A percentile compares a stretch with the other conserved stretches of the same genome.
Conservation (phyloP, 75 land plant species). For the Pinus taeda region DNA sequence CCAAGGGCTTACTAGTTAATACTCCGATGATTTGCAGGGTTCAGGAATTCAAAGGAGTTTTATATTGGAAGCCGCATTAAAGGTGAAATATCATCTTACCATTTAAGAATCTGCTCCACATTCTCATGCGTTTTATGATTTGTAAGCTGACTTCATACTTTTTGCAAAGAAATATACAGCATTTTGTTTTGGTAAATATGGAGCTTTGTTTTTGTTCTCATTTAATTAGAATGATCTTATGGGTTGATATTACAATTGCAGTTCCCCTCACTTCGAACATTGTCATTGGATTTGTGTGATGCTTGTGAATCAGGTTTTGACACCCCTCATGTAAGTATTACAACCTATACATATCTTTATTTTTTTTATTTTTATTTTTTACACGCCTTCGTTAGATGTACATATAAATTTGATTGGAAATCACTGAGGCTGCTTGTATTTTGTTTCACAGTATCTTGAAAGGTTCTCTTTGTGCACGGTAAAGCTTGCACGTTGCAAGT, state of each 20-base stretch:
- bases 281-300: constrained; percentile 56
- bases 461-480: constrained; percentile 32
- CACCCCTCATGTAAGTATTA: constrained; percentile 41
- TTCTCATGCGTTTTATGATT: too few species aligned
- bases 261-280: constrained; percentile 44
- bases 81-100: constrained; percentile 16
- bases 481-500: constrained; percentile 43
- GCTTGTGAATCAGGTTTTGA: constrained; percentile 38
- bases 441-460: constrained; percentile 22
- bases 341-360: background rate
- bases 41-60: constrained; percentile 39
- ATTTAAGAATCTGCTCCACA: background rate
- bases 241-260: constrained; percentile 13
- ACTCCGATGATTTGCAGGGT: constrained; percentile 26
- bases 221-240: background rate
- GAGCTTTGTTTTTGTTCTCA: background rate
- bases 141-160: background rate
- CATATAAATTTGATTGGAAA: background rate
- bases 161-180: background rate
- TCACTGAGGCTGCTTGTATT: background rate
- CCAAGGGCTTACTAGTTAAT: background rate
- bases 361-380: background rate
- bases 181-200: background rate
- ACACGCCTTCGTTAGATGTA: background rate
- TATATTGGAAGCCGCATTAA: constrained; percentile 40